These are phyloP conservation scores for Colletotrichum tamarilloi DNA, from an alignment of 2,329 filamentous ascomycete genomes.

Conservation along the genomic window DNA sequence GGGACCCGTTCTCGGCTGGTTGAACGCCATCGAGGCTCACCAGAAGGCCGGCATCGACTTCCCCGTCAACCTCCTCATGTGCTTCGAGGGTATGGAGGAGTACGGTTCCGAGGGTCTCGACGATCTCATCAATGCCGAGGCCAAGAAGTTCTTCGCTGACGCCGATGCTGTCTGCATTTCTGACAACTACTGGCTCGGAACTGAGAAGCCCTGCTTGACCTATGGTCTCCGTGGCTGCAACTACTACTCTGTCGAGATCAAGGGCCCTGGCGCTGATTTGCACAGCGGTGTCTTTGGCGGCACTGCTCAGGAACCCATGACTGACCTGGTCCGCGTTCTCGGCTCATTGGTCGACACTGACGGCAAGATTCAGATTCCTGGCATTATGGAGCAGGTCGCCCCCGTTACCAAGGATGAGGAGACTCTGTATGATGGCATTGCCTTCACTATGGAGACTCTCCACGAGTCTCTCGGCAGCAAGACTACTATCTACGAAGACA, in stretches of 20 bases:
- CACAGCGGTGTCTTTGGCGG: slow-evolving; percentile 98
- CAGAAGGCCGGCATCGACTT: slow-evolving; percentile 94
- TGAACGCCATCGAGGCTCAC: slow-evolving; percentile 98
- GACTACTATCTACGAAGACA: slow-evolving; percentile 88
- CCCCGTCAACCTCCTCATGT: slow-evolving; percentile 98
- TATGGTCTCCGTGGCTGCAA: slow-evolving; percentile 98
- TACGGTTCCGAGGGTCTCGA: slow-evolving; percentile 97
- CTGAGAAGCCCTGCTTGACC: slow-evolving; percentile 97
- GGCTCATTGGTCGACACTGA: slow-evolving; percentile 86
- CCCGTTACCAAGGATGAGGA: slow-evolving; percentile 89
- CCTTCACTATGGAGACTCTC: slow-evolving; percentile 96
- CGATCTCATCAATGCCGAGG: slow-evolving; percentile 91
- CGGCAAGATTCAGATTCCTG: slow-evolving; percentile 95
- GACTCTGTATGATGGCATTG: slow-evolving; percentile 86
- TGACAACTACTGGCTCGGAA: slow-evolving; percentile 99
- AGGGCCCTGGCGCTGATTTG: slow-evolving; percentile 90
- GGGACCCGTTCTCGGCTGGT: slow-evolving; percentile 95
- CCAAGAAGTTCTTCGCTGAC: slow-evolving; percentile 94
- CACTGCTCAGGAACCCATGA: slow-evolving; percentile 98
- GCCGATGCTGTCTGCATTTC: slow-evolving; percentile 97
- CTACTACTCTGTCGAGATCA: slow-evolving; percentile 94
- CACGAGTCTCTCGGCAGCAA: slow-evolving; percentile 91
- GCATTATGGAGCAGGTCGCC: slow-evolving; percentile 92
- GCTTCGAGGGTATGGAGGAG: slow-evolving; percentile 99
- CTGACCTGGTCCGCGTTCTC: slow-evolving; percentile 87